Percentiles rank a stretch among this genome's conserved stretches.
phyloP scores from a whole-genome alignment of 352 stramenopile genomes.

The Phytophthora ramorum region DNA sequence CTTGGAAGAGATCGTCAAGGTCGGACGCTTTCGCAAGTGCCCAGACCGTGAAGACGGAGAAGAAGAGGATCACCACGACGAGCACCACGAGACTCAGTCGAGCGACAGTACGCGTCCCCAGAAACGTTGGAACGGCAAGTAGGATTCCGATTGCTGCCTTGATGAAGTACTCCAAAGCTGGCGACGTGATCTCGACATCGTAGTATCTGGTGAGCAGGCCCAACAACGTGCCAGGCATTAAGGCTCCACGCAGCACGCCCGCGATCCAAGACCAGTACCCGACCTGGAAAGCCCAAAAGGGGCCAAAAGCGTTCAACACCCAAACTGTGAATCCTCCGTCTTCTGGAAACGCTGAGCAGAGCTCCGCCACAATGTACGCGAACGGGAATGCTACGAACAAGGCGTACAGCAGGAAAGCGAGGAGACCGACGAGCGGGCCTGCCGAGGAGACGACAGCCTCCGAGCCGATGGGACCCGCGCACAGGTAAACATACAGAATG shows the following conservation, averaged over 20 bases:
- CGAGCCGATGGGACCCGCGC: slow-evolving; percentile 41
- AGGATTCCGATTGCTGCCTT: slow-evolving; percentile 47
- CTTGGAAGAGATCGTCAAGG: slow-evolving; percentile 49
- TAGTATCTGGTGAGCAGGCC: slow-evolving; percentile 45
- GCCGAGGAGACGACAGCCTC: slow-evolving; percentile 39
- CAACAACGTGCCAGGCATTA: slow-evolving; percentile 72
- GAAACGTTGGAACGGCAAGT: slow-evolving; percentile 42
- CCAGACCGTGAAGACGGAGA: slow-evolving; percentile 60
- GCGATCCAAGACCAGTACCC: slow-evolving; percentile 85
- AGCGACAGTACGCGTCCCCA: slow-evolving; percentile 46
- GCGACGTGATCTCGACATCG: slow-evolving; percentile 34
- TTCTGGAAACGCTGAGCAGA: slow-evolving; percentile 91
- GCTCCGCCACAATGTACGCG: slow-evolving; percentile 91
- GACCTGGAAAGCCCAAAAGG: slow-evolving; percentile 84
- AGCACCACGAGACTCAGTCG: slow-evolving; percentile 40
- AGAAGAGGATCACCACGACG: slow-evolving; percentile 43
- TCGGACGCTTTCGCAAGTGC: slow-evolving; percentile 33
- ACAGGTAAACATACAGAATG: slow-evolving; percentile 51
- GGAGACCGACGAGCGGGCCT: slow-evolving; percentile 69
- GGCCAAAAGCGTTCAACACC: slow-evolving; percentile 91
- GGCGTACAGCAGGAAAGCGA: slow-evolving; percentile 87
- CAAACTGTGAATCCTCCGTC: slow-evolving; percentile 87
- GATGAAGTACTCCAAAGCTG: slow-evolving; percentile 34
- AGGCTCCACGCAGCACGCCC: slow-evolving; percentile 57
- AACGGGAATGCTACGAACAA: slow-evolving; percentile 91